These are phyloP conservation scores for Ophiosphaerella korrae DNA, from an alignment of 2,329 filamentous ascomycete species.

Conservation along the genomic window DNA sequence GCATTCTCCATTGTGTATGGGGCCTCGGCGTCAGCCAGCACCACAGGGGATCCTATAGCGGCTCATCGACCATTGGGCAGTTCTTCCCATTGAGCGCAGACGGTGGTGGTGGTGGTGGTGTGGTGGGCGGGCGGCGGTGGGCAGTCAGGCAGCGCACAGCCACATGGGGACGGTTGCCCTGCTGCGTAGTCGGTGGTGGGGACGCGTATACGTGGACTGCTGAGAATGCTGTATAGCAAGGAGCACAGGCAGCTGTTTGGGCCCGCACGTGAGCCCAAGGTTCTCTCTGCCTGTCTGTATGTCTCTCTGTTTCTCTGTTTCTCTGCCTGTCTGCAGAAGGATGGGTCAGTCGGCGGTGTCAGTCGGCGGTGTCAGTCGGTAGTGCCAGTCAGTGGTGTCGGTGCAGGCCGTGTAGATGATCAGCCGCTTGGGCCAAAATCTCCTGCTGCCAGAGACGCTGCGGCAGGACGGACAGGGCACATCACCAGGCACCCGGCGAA, in stretches of 20 bases:
- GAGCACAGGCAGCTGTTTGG: slow-evolving; percentile 19
- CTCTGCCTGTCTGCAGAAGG: too few species aligned
- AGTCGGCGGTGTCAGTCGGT: too few species aligned
- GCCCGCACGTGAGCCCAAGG: slow-evolving; percentile 23
- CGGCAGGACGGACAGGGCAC: background rate
- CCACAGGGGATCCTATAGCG: slow-evolving; percentile 36
- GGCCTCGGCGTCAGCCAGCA: slow-evolving; percentile 41
- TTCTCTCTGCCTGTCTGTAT: background rate
- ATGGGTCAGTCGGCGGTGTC: too few species aligned
- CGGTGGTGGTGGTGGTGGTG: slow-evolving; percentile 19
- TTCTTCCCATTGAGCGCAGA: slow-evolving; percentile 39
- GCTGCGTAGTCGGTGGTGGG: background rate
- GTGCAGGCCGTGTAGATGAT: too few species aligned
- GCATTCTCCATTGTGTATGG: slow-evolving; percentile 40
- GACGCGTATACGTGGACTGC: slow-evolving; percentile 29
- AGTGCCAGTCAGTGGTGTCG: too few species aligned
- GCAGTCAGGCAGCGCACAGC: slow-evolving; percentile 26
- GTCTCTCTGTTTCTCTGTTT: too few species aligned
- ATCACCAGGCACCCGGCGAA: slow-evolving; percentile 25
- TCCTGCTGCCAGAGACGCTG: background rate
- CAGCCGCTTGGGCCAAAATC: slow-evolving; percentile 2
- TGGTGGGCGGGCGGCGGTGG: slow-evolving; percentile 14
- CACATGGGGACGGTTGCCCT: background rate
- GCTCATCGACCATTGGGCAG: slow-evolving; percentile 38
- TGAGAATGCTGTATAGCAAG: slow-evolving; percentile 36